Percentiles rank a stretch among this genome's conserved stretches.
phyloP scores from a whole-genome alignment of 257 asterid genomes.

The Striga asiatica region DNA sequence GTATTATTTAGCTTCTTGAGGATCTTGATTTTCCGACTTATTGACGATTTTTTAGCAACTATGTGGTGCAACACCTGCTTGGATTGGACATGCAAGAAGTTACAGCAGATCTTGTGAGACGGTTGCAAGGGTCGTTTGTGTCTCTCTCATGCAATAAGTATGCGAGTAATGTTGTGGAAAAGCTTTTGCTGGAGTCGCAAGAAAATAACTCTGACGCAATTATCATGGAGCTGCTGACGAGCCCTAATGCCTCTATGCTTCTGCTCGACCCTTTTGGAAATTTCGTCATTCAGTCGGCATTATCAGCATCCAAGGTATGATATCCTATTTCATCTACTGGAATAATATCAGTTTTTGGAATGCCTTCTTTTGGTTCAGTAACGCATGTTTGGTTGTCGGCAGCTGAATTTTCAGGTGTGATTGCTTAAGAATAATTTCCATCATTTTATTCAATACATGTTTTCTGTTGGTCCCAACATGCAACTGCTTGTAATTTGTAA shows the following conservation, averaged over 20 bases:
- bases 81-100: slow-evolving; percentile 36
- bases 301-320: slow-evolving; percentile 38
- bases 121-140: slow-evolving; percentile 36
- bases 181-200: slow-evolving; percentile 25
- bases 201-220: slow-evolving; percentile 21
- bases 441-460: background rate
- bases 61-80: slow-evolving; percentile 69
- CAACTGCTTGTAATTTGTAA: too few relatives aligned
- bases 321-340: background rate
- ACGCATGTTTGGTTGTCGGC: too few relatives aligned
- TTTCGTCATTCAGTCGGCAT: slow-evolving; percentile 65
- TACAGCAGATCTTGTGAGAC: slow-evolving; percentile 25
- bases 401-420: too few relatives aligned
- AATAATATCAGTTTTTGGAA: too few relatives aligned
- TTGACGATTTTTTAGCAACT: slow-evolving; percentile 41
- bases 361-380: too few relatives aligned
- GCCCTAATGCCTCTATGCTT: slow-evolving; percentile 34
- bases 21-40: background rate
- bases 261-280: slow-evolving; percentile 62
- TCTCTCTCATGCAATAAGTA: slow-evolving; percentile 55
- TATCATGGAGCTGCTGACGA: slow-evolving; percentile 38
- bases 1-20: background rate
- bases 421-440: too few relatives aligned
- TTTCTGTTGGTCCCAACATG: too few relatives aligned
- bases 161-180: slow-evolving; percentile 78